Evolutionary conservation across 1,139 yeast species (phyloP), one percentile per base, ranked within the genome.

Genomic region (Debaryomyces psychrophilus): DNA sequence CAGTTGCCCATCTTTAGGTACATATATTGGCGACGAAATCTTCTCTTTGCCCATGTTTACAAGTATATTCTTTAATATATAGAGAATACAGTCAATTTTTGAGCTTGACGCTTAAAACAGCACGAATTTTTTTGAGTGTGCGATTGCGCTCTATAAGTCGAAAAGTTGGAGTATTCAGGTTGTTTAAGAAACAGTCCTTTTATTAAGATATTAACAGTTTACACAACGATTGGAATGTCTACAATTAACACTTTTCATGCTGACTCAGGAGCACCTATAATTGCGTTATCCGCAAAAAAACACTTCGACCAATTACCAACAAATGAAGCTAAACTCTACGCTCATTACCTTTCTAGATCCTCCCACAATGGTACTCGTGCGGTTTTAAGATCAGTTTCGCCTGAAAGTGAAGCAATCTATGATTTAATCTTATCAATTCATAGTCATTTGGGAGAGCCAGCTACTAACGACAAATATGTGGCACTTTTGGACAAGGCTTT

Each of bases 321-420:
- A 3, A 51, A 57, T 1, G 50, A 61, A 17, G 74, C 74, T 22
- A 77, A 79, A 56, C 69, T 73, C 43, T 90, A 90, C 60, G 95
- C 96, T 20, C 96, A 90, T 66, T 84, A 82, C 62, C 81, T 89
- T 65, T 82, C 90, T 22, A 80, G 86, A 56, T 96, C 96, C 2
- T 82, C 92, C 35, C 93, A 87, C 62, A 81, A 82, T 68, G 97
- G 97, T 33, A 77, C 93, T 9, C 74, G 95, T 53, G 89, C 85
- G 2, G 88, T 87, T 2, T 71, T 88, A 50, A 74, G 95, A 58
- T 89, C 90, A 41, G 95, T 89, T n/a, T 85, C 93, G 9, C 86
- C 86, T 15, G 96, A 89, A 61, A 81, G 90, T 54, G 96, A 89
- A 63, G 62, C 64, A 20, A 86, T 89, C 49, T 88, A 74, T 59